phyloP scores from a whole-genome alignment of 2,329 filamentous ascomycete species.

The Sarocladium strictum region DNA sequence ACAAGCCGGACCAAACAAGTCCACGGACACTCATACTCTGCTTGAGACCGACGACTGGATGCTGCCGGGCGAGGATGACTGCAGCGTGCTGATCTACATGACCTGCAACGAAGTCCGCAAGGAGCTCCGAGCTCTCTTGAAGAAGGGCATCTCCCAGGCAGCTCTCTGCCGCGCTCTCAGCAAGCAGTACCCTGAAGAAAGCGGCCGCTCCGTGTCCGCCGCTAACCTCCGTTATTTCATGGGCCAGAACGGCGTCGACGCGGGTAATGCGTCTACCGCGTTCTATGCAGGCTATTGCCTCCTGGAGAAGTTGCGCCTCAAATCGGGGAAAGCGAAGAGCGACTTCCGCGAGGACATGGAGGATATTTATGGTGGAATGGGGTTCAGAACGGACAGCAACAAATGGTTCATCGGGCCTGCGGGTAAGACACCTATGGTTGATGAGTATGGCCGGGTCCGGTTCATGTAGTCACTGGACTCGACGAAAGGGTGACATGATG shows the following conservation, averaged over 20 bases:
- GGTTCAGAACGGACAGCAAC: slow-evolving; percentile 18
- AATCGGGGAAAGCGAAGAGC: slow-evolving; percentile 44
- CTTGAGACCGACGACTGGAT: slow-evolving; percentile 36
- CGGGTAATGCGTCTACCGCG: slow-evolving; percentile 40
- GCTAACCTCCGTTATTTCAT: slow-evolving; percentile 44
- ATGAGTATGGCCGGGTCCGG: slow-evolving; percentile 16
- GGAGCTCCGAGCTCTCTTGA: slow-evolving; percentile 48
- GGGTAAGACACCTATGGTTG: slow-evolving; percentile 11
- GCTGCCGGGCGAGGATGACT: slow-evolving; percentile 40
- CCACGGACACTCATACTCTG: slow-evolving; percentile 18
- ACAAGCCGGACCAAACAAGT: slow-evolving; percentile 17
- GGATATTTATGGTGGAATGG: slow-evolving; percentile 19
- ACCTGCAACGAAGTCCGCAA: slow-evolving; percentile 51
- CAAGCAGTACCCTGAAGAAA: slow-evolving; percentile 30
- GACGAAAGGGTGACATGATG: no score
- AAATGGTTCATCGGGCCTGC: slow-evolving; percentile 11
- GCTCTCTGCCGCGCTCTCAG: slow-evolving; percentile 43
- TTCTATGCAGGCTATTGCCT: slow-evolving; percentile 52
- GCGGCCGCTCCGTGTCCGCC: slow-evolving; percentile 31
- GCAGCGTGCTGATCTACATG: slow-evolving; percentile 44
- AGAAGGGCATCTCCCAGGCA: slow-evolving; percentile 42
- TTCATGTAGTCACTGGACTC: no score
- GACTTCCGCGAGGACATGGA: slow-evolving; percentile 49
- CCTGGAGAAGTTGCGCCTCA: slow-evolving; percentile 53
- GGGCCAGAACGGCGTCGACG: slow-evolving; percentile 37